phyloP scores from a whole-genome alignment of 2,329 filamentous ascomycete species.

The Xylariaceae sp. region DNA sequence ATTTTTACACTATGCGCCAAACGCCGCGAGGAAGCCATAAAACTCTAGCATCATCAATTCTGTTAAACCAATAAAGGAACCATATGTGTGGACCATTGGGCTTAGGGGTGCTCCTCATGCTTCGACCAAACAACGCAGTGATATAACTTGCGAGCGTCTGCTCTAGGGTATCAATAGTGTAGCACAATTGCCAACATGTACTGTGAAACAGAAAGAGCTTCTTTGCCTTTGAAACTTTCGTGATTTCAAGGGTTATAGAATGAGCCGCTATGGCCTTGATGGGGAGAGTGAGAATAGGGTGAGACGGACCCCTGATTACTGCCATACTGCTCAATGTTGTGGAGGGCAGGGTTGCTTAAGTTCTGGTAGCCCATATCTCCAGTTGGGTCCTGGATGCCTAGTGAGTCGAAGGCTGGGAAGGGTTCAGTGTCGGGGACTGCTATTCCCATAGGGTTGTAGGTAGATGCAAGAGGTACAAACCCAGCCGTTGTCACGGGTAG shows the following conservation, averaged over 20 bases:
- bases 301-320: constrained; percentile 49
- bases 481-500: constrained; percentile 38
- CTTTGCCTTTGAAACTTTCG: neutral
- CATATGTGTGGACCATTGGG: neutral
- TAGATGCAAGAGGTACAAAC: constrained; percentile 34
- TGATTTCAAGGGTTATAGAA: constrained; percentile 43
- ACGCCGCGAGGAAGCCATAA: neutral
- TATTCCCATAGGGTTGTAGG: constrained; percentile 42
- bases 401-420: constrained; percentile 45
- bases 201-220: constrained; percentile 21
- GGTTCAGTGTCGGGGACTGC: constrained; percentile 41
- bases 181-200: constrained; percentile 23
- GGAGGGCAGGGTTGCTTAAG: constrained; percentile 40
- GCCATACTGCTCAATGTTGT: constrained; percentile 44
- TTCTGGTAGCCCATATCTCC: constrained; percentile 42
- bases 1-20: neutral
- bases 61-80: neutral
- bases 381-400: constrained; percentile 46
- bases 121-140: neutral
- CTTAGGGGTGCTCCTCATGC: neutral
- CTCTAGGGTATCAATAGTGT: constrained; percentile 29
- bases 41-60: neutral
- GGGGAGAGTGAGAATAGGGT: constrained; percentile 50
- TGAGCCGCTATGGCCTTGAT: constrained; percentile 42
- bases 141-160: constrained; percentile 1